Conservation (phyloP, 2,329 filamentous ascomycete species). For the Ascochyta koolunga region DNA sequence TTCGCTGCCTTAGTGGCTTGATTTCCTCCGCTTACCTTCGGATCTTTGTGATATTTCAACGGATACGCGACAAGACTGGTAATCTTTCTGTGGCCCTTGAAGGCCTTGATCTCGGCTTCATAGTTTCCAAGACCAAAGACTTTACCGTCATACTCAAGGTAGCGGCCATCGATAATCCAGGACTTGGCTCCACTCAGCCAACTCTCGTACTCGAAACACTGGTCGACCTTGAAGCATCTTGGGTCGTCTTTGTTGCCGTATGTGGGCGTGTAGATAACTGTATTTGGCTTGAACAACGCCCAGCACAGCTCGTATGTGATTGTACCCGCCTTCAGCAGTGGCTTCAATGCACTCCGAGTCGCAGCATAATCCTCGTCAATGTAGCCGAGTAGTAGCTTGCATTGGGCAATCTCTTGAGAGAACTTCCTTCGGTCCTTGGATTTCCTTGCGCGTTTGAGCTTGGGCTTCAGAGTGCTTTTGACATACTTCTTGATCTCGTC, state of each 20-base stretch:
- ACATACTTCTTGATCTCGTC: conserved; percentile 71
- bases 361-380: conserved; percentile 82
- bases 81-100: conserved; percentile 84
- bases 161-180: conserved; percentile 77
- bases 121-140: conserved; percentile 77
- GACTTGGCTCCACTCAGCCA: conserved; percentile 72
- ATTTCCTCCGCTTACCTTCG: conserved; percentile 49
- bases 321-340: conserved; percentile 78
- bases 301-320: conserved; percentile 90
- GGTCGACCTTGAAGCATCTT: conserved; percentile 81
- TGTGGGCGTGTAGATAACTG: conserved; percentile 75
- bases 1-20: not conserved
- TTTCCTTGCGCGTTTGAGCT: conserved; percentile 63
- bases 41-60: conserved; percentile 77
- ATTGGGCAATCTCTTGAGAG: conserved; percentile 64
- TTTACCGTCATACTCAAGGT: conserved; percentile 89
- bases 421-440: conserved; percentile 67
- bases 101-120: conserved; percentile 71
- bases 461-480: conserved; percentile 68
- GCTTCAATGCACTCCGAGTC: conserved; percentile 79
- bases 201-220: conserved; percentile 71
- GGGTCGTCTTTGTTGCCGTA: conserved; percentile 80
- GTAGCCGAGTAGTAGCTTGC: conserved; percentile 76
- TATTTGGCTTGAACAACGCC: conserved; percentile 88
- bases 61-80: conserved; percentile 78